These are phyloP conservation scores for Bruguiera parviflora DNA, from an alignment of 345 rosid genomes.

Conservation along the genomic window DNA sequence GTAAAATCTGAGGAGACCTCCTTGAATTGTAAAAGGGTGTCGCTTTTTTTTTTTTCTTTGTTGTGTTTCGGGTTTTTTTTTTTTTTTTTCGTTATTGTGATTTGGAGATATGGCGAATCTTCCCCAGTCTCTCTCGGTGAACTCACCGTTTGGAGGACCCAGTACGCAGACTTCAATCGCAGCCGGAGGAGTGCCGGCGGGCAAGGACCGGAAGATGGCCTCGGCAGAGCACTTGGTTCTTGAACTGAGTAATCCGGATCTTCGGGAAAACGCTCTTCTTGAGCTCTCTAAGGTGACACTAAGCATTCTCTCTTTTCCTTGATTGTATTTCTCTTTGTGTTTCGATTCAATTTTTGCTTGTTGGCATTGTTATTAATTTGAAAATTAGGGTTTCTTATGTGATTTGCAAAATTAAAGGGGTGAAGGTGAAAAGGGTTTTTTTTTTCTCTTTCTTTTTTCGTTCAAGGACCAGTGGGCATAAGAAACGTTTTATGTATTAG, in stretches of 20 bases:
- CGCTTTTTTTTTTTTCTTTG: background rate
- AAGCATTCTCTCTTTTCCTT: background rate
- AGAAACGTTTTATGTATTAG: background rate
- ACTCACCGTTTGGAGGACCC: slow-evolving; percentile 55
- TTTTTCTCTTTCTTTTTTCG: background rate
- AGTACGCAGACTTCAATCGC: slow-evolving; percentile 35
- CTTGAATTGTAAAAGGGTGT: background rate
- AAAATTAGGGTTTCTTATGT: background rate
- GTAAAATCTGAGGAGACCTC: background rate
- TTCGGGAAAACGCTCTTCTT: slow-evolving; percentile 81
- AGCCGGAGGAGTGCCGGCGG: slow-evolving; percentile 44
- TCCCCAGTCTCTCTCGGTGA: slow-evolving; percentile 64
- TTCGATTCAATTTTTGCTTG: background rate
- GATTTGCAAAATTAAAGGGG: background rate
- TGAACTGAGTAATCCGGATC: slow-evolving; percentile 90
- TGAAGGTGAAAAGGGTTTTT: background rate
- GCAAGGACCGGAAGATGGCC: slow-evolving; percentile 83
- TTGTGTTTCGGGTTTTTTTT: too few relatives aligned
- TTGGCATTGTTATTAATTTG: background rate
- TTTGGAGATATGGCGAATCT: slow-evolving; percentile 54
- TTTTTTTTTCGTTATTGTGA: too few relatives aligned
- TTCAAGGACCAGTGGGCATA: background rate
- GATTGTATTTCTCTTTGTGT: background rate
- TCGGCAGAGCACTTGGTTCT: slow-evolving; percentile 91
- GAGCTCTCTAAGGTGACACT: slow-evolving; percentile 61